Evolutionary conservation across 2,329 filamentous ascomycete genomes (phyloP).

Genomic region (Beauveria rudraprayagi): DNA sequence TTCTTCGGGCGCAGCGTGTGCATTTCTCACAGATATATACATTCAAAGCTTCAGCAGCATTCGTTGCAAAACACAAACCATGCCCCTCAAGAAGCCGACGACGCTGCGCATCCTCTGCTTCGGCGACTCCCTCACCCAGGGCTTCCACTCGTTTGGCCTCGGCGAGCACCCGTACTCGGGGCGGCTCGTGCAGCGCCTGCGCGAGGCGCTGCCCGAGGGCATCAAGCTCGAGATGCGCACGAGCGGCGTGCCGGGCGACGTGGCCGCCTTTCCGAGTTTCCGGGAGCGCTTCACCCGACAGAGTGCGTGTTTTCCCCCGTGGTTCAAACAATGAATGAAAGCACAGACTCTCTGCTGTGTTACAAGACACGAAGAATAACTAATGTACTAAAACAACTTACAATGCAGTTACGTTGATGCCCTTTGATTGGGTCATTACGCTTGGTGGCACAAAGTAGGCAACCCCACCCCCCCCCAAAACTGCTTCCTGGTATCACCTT

Average conservation of each 20-base stretch:
- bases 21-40: too few species aligned
- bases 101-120: slow-evolving; percentile 53
- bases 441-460: slow-evolving; percentile 58
- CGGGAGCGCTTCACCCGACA: slow-evolving; percentile 23
- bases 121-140: slow-evolving; percentile 56
- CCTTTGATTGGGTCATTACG: slow-evolving; percentile 54
- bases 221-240: slow-evolving; percentile 36
- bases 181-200: slow-evolving; percentile 38
- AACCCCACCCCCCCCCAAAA: too few species aligned
- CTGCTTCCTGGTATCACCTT: background rate
- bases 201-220: slow-evolving; percentile 34
- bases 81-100: slow-evolving; percentile 18
- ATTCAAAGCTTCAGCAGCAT: too few species aligned
- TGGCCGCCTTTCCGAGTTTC: slow-evolving; percentile 30
- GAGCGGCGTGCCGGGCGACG: slow-evolving; percentile 44
- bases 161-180: slow-evolving; percentile 45
- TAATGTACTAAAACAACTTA: background rate
- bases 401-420: background rate
- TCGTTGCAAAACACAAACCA: slow-evolving; percentile 1
- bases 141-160: slow-evolving; percentile 37
- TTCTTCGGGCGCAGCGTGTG: too few species aligned
- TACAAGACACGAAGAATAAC: background rate
- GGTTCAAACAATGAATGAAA: too few species aligned
- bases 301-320: slow-evolving; percentile 22
- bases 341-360: too few species aligned